These are phyloP conservation scores for Termitomyces sp. DNA, from an alignment of 768 basidiomycete species.

Conservation along the genomic window DNA sequence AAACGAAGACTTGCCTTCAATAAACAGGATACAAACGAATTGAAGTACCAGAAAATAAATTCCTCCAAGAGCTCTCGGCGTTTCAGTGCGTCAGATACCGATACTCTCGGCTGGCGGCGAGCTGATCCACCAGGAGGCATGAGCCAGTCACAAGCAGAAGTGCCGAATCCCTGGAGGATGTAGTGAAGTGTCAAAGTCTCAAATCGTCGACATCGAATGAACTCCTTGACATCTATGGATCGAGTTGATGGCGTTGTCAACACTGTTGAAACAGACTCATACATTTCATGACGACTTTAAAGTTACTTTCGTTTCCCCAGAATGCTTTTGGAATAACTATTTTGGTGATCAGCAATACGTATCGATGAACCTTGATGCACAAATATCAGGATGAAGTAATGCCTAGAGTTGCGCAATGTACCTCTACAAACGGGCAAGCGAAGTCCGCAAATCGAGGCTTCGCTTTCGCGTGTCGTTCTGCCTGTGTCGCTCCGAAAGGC, in stretches of 20 bases:
- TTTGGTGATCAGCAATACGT: constrained; percentile 56
- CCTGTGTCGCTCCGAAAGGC: constrained; percentile 41
- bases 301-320: constrained; percentile 75
- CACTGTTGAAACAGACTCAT: constrained; percentile 15
- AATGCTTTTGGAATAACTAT: constrained; percentile 67
- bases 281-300: constrained; percentile 54
- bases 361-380: constrained; percentile 60
- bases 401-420: constrained; percentile 20
- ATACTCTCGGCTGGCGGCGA: constrained; percentile 39
- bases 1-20: constrained; percentile 51
- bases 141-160: constrained; percentile 78
- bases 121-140: constrained; percentile 35
- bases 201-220: constrained; percentile 72
- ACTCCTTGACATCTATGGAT: constrained; percentile 59
- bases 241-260: not conserved
- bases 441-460: constrained; percentile 84
- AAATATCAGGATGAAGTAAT: not conserved
- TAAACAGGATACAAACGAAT: constrained; percentile 75
- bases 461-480: constrained; percentile 33
- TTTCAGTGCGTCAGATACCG: constrained; percentile 67
- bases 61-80: constrained; percentile 80
- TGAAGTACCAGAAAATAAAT: constrained; percentile 93
- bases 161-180: constrained; percentile 70
- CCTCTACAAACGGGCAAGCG: constrained; percentile 60
- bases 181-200: constrained; percentile 77